Percentiles rank a stretch among this genome's conserved stretches.
Conservation (phyloP, 139 green algal genomes). For the Micromonas pusilla region DNA sequence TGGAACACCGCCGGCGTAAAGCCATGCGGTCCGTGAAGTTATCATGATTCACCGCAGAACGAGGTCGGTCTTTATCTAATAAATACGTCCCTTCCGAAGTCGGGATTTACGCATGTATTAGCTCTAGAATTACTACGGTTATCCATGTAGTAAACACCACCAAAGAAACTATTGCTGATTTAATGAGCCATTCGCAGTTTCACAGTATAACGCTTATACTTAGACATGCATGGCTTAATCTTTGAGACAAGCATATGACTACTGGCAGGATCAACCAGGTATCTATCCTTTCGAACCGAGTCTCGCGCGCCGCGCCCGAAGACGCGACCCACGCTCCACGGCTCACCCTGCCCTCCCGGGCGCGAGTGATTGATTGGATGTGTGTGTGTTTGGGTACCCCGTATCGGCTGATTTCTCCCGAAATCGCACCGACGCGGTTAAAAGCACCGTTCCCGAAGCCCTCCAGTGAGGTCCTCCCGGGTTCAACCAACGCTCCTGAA, state of each 20-base stretch:
- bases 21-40: slow-evolving; percentile 83
- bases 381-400: neutral
- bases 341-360: slow-evolving; percentile 17
- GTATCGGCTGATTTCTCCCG: neutral
- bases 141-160: slow-evolving; percentile 83
- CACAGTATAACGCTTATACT: slow-evolving; percentile 99
- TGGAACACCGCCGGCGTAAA: slow-evolving; percentile 74
- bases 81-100: slow-evolving; percentile 88
- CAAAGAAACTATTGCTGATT: slow-evolving; percentile 99
- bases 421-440: neutral
- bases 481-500: slow-evolving; percentile 24
- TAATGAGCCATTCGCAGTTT: slow-evolving; percentile 99
- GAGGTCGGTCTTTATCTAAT: slow-evolving; percentile 73
- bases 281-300: slow-evolving; percentile 43
- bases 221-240: slow-evolving; percentile 99
- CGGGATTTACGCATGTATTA: slow-evolving; percentile 86
- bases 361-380: slow-evolving; percentile 25
- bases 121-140: slow-evolving; percentile 82
- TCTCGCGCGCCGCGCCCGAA: neutral
- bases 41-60: slow-evolving; percentile 71
- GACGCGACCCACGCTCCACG: neutral
- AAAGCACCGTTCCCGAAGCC: slow-evolving; percentile 9
- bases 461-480: slow-evolving; percentile 24
- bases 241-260: slow-evolving; percentile 98
- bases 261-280: slow-evolving; percentile 95